A percentile compares a stretch with the other conserved stretches of the same genome.
Evolutionary conservation across 495 filamentous ascomycete genomes (phyloP).

Genomic region (Xanthoparmelia taractica): DNA sequence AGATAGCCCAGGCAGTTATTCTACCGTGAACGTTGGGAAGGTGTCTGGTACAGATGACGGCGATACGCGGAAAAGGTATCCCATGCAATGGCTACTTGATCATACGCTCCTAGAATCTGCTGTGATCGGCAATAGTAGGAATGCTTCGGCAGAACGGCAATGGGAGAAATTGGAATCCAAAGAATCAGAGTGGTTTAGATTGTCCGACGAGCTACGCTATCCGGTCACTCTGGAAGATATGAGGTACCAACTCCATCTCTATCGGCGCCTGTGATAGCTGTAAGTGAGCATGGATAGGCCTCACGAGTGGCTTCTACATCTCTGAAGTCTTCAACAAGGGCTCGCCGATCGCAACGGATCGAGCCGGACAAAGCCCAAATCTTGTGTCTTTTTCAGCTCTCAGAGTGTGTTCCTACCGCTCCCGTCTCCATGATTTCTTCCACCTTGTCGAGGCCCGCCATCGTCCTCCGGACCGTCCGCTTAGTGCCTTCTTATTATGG

Average conservation of each 20-base stretch:
- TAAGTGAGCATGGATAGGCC: neutral
- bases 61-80: conserved; percentile 59
- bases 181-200: conserved; percentile 78
- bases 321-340: neutral
- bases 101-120: conserved; percentile 58
- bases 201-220: conserved; percentile 60
- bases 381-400: neutral
- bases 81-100: conserved; percentile 90
- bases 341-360: neutral
- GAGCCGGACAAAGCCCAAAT: neutral
- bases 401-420: neutral
- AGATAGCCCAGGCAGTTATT: conserved; percentile 90
- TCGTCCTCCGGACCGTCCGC: neutral
- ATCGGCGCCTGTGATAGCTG: conserved; percentile 36
- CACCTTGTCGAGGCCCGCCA: neutral
- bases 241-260: conserved; percentile 87
- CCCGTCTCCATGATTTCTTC: neutral
- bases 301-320: neutral
- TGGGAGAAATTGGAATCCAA: conserved; percentile 69
- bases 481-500: neutral
- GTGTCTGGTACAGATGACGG: conserved; percentile 6
- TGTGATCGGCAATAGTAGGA: conserved; percentile 18
- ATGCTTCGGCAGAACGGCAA: conserved; percentile 26
- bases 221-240: conserved; percentile 86
- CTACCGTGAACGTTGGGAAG: conserved; percentile 55